Conservation (phyloP, 345 rosid species). For the Eucalyptus pauciflora region DNA sequence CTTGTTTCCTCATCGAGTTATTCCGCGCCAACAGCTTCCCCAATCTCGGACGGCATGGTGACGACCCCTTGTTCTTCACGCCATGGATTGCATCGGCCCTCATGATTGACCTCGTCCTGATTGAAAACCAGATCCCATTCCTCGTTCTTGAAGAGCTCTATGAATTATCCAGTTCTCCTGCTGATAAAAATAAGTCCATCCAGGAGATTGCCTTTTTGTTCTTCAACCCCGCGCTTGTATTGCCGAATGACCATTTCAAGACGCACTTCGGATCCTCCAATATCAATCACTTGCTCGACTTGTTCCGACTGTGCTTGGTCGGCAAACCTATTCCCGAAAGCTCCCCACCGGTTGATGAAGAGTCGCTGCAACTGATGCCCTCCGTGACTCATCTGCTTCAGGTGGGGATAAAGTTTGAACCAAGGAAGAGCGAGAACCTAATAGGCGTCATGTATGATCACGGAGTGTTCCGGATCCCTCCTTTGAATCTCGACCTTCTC, state of each 20-base stretch:
- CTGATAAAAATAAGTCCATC: rapidly evolving
- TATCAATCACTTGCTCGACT: too few relatives aligned
- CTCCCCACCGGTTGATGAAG: rapidly evolving
- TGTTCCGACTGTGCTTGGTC: neutral
- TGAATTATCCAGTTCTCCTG: too few relatives aligned
- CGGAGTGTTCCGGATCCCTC: neutral
- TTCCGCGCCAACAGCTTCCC: too few relatives aligned
- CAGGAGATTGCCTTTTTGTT: rapidly evolving
- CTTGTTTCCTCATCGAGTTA: too few relatives aligned
- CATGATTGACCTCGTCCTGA: too few relatives aligned
- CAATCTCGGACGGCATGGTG: too few relatives aligned
- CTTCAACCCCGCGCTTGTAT: too few relatives aligned
- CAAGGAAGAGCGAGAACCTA: neutral
- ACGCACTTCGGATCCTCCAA: rapidly evolving
- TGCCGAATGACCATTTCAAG: too few relatives aligned
- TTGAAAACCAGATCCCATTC: too few relatives aligned
- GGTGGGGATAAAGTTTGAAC: neutral
- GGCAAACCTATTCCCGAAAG: neutral
- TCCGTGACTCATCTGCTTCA: neutral
- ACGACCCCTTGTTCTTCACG: too few relatives aligned
- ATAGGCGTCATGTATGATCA: neutral
- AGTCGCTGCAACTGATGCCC: neutral
- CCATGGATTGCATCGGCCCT: rapidly evolving
- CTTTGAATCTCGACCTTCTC: neutral
- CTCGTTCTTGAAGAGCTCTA: too few relatives aligned